phyloP scores from a whole-genome alignment of 1,284 basidiomycete genomes.

The Ganoderma leucocontextum region DNA sequence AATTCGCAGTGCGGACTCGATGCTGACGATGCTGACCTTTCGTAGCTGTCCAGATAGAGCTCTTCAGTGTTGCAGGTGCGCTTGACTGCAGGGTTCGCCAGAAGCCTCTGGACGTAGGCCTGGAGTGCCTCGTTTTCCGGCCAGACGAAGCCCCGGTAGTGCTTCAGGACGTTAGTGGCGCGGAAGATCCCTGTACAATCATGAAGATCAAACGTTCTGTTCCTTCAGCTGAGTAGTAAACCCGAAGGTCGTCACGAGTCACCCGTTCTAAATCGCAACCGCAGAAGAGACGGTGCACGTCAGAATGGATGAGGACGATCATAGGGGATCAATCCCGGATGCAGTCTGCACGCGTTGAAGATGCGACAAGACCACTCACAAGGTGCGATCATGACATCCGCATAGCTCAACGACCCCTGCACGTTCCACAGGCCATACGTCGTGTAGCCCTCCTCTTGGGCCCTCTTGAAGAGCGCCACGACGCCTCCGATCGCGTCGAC shows the following conservation, averaged over 20 bases:
- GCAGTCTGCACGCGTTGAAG: background rate
- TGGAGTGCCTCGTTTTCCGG: conserved; percentile 57
- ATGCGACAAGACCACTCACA: conserved; percentile 54
- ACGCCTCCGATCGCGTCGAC: conserved; percentile 62
- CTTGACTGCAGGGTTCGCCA: conserved; percentile 71
- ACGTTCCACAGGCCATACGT: conserved; percentile 66
- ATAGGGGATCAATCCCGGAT: background rate
- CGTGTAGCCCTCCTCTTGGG: conserved; percentile 55
- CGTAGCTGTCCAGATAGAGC: conserved; percentile 81
- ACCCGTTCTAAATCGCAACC: background rate
- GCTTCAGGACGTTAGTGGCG: conserved; percentile 68
- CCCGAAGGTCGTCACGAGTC: background rate
- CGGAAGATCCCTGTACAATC: conserved; percentile 66
- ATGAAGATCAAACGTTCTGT: background rate
- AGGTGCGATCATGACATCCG: conserved; percentile 79
- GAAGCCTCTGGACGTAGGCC: conserved; percentile 62
- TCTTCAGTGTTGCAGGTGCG: conserved; percentile 76
- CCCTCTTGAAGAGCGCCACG: conserved; percentile 64
- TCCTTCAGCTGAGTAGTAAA: background rate
- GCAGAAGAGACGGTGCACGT: background rate
- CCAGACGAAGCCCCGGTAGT: conserved; percentile 73
- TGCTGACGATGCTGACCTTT: conserved; percentile 56
- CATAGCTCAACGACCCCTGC: conserved; percentile 64
- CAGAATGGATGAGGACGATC: background rate
- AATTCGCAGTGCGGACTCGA: background rate